Evolutionary conservation across 1,139 yeast genomes (phyloP).

Genomic region (Williopsis jadinii): DNA sequence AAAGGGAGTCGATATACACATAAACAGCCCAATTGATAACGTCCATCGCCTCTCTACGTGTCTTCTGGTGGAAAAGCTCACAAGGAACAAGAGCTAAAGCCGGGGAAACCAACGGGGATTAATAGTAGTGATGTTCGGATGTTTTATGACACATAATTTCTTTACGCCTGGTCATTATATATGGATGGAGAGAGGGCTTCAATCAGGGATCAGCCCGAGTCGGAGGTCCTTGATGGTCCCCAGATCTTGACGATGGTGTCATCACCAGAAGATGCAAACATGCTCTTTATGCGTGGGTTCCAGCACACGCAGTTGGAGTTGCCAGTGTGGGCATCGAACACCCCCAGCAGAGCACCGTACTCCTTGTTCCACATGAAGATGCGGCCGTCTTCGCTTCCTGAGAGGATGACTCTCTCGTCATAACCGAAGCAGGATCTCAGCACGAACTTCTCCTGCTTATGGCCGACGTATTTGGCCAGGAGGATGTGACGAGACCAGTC

Average conservation of each 20-base stretch:
- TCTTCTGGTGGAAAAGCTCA: too few species aligned
- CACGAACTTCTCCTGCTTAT: conserved; percentile 60
- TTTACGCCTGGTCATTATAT: background rate
- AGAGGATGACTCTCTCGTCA: conserved; percentile 61
- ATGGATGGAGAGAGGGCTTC: background rate
- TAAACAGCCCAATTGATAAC: too few species aligned
- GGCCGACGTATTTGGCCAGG: conserved; percentile 62
- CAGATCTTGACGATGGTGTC: conserved; percentile 64
- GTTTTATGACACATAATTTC: background rate
- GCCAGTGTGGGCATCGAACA: conserved; percentile 57
- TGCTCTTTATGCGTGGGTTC: conserved; percentile 46
- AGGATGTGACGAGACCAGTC: conserved; percentile 44
- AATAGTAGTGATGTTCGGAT: background rate
- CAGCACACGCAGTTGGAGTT: conserved; percentile 74
- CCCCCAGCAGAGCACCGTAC: conserved; percentile 63
- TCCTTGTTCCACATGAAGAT: conserved; percentile 77
- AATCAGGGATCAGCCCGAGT: too few species aligned
- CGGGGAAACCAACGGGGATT: too few species aligned
- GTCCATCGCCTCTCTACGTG: too few species aligned
- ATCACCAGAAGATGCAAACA: conserved; percentile 84
- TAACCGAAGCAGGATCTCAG: conserved; percentile 76
- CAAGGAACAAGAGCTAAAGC: too few species aligned
- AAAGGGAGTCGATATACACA: too few species aligned
- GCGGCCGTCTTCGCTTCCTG: conserved; percentile 81
- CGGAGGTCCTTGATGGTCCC: conserved; percentile 31